Base-by-base conservation (phyloP, 257 asterid species). In the Solanum chilense region DNA sequence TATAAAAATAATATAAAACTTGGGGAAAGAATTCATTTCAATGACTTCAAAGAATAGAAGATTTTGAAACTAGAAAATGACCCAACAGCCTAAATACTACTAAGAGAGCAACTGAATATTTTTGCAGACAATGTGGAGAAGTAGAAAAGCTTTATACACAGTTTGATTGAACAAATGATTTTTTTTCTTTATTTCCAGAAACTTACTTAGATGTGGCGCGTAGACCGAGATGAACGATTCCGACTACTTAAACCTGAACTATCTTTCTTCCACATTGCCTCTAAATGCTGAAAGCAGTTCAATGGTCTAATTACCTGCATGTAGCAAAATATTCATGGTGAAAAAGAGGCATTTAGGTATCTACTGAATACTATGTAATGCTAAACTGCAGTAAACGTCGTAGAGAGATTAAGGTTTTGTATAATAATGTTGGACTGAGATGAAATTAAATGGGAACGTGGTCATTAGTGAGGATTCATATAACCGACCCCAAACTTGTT, bases 251-350 rank as follows among this genome's bases (percentile, higher is more conserved):
- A 70, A 87, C 90, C 86, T 23, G 97, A 89, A 58, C 83, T 74
- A 33, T 91, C 93, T 91, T 88, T 92, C 92, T 83, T 89, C 98
- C 95, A 92, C 49, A 87, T 85, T 18, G 90, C 88, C 84, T 93
- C 97, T 44, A 91, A 52, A 86, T 86, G 91, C 62, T 92, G 96
- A 86, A 96, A 94, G 91, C 98, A 96, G 87, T 90, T 91, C 91
- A 96, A 86, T 88, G 97, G 95, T 85, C 93, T 91, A 66, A 77
- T 25, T 25, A 92, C 95, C 98, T 96, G 96, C 33, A 90, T 41
- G 84, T 3, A 25, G 56, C n/a, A 69, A 45, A 66, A 1, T 25
- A 84, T 11, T 41, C 60, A 64, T 41, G 66, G 60, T 78, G 66
- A 78, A 45, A 73, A 42, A n/a, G 39, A 44, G 39, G 62, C 15